Conservation (phyloP, 108 stramenopile genomes). For the Skeletonema tropicum region DNA sequence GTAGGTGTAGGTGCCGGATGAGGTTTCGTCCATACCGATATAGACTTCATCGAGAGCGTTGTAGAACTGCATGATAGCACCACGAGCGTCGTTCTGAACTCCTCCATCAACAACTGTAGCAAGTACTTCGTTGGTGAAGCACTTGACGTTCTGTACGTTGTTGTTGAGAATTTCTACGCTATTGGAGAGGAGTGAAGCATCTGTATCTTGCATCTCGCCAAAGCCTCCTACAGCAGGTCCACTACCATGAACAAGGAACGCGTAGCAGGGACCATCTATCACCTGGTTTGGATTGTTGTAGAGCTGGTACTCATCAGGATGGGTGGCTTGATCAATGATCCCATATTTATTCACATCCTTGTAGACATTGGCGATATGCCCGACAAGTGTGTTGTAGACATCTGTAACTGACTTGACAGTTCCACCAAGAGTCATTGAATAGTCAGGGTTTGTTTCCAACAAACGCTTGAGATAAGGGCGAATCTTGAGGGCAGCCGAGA, state of each 20-base stretch:
- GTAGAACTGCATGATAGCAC: slow-evolving; percentile 16
- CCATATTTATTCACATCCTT: slow-evolving; percentile 9
- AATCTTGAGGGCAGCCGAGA: slow-evolving; percentile 5
- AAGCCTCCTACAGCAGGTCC: slow-evolving; percentile 35
- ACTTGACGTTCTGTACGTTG: slow-evolving; percentile 9
- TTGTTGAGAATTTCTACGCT: slow-evolving; percentile 9
- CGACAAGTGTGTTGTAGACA: background rate
- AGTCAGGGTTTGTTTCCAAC: slow-evolving; percentile 3
- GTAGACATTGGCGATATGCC: slow-evolving; percentile 7
- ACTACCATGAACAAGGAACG: slow-evolving; percentile 23
- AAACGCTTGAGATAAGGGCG: background rate
- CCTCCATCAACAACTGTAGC: slow-evolving; percentile 2
- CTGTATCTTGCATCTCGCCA: background rate
- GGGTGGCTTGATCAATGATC: background rate
- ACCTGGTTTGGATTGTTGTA: slow-evolving; percentile 8
- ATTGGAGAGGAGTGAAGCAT: background rate
- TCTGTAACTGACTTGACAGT: background rate
- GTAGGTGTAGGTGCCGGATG: background rate
- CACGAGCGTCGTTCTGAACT: slow-evolving; percentile 20
- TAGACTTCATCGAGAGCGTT: background rate
- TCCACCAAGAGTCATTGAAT: slow-evolving; percentile 7
- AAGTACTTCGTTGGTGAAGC: slow-evolving; percentile 19
- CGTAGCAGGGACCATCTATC: slow-evolving; percentile 36
- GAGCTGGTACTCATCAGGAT: slow-evolving; percentile 10
- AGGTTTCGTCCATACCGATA: background rate